Conservation (phyloP, 345 rosid genomes). For the Hibiscus mutabilis region DNA sequence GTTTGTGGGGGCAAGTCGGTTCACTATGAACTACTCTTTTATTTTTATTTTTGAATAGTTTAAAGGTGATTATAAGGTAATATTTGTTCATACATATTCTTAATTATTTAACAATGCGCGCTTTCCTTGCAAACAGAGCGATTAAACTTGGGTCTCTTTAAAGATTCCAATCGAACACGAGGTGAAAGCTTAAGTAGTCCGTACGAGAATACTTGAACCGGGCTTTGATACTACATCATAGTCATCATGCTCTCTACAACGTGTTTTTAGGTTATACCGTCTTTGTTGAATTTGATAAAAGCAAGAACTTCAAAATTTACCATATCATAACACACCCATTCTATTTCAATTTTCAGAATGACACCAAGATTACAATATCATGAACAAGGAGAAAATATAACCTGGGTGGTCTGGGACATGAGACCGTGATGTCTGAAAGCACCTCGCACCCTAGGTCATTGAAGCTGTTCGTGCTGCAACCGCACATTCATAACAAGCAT, state of each 20-base stretch:
- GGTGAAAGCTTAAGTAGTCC: background rate
- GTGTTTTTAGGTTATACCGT: background rate
- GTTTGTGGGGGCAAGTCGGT: no score
- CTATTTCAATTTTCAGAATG: no score
- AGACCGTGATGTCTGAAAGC: background rate
- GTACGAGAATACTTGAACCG: background rate
- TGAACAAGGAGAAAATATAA: background rate
- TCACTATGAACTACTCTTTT: background rate
- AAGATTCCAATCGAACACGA: no score
- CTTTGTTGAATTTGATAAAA: background rate
- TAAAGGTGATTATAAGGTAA: no score
- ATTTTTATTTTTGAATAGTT: no score
- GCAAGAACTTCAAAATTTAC: background rate
- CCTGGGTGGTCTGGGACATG: slow-evolving; percentile 3
- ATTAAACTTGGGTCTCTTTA: no score
- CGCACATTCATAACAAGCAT: background rate
- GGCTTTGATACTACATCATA: no score
- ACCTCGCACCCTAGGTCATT: background rate
- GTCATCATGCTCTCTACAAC: background rate
- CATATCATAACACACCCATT: no score
- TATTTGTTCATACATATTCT: no score
- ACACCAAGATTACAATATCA: background rate
- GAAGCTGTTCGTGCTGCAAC: background rate
- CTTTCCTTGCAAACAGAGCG: no score
- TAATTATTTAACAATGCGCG: no score